These are phyloP conservation scores for Ophiostoma australiae DNA, from an alignment of 2,329 filamentous ascomycete species.

Conservation along the genomic window DNA sequence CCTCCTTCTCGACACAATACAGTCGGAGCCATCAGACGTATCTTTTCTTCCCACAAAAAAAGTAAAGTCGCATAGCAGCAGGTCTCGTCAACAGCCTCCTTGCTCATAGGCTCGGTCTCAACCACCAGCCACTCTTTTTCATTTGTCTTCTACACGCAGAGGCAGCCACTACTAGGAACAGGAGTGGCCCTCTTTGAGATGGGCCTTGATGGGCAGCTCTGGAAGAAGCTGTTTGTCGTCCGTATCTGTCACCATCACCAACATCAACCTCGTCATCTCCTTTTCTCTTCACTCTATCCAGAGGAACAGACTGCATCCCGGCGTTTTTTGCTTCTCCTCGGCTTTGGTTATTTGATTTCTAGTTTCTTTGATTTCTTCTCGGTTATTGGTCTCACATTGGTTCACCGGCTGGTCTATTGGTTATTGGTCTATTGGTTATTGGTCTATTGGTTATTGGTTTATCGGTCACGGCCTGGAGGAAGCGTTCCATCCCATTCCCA, in stretches of 20 bases:
- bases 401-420: neutral
- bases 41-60: neutral
- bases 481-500: conserved; percentile 2
- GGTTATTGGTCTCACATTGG: neutral
- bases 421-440: neutral
- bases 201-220: neutral
- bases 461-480: neutral
- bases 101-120: neutral
- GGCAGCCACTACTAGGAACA: neutral
- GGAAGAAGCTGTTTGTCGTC: neutral
- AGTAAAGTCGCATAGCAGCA: neutral
- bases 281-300: neutral
- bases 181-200: neutral
- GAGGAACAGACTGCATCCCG: conserved; percentile 1
- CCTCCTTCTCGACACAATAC: neutral
- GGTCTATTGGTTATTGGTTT: neutral
- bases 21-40: neutral
- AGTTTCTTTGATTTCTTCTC: neutral
- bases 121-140: conserved; percentile 1
- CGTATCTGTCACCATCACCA: neutral
- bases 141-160: neutral
- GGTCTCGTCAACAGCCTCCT: neutral
- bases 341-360: neutral
- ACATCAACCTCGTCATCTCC: neutral
- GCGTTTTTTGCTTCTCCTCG: conserved; percentile 2